Evolutionary conservation across 495 filamentous ascomycete species (phyloP).

Genomic region (Neurospora africana): DNA sequence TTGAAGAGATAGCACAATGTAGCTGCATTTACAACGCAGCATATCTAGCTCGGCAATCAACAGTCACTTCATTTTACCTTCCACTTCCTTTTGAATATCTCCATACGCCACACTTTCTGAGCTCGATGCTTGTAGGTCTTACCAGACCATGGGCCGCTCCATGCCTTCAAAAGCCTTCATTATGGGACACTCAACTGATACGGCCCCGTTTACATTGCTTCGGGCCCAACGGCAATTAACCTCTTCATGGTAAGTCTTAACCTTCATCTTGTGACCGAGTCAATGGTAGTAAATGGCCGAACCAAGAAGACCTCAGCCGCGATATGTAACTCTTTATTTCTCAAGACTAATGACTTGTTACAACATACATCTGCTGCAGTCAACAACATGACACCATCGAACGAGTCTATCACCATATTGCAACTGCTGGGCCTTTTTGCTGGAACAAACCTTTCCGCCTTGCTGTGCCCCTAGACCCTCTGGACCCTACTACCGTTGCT

Average conservation of each 20-base stretch:
- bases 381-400: background rate
- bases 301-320: background rate
- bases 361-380: too few species aligned
- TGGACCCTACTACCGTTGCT: background rate
- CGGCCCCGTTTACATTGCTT: background rate
- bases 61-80: background rate
- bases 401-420: background rate
- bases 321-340: background rate
- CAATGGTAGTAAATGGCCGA: background rate
- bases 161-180: background rate
- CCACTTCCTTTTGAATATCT: background rate
- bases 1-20: background rate
- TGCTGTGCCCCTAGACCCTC: background rate
- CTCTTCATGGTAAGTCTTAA: background rate
- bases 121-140: background rate
- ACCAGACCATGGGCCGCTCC: background rate
- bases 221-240: background rate
- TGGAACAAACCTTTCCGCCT: too few species aligned
- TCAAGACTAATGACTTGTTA: too few species aligned
- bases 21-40: background rate
- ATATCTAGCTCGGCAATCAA: background rate
- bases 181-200: background rate
- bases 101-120: background rate
- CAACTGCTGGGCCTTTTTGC: background rate
- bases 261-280: background rate